A percentile compares a stretch with the other conserved stretches of the same genome.
Conservation (phyloP, 768 basidiomycete species). For the Leccinum boreale region DNA sequence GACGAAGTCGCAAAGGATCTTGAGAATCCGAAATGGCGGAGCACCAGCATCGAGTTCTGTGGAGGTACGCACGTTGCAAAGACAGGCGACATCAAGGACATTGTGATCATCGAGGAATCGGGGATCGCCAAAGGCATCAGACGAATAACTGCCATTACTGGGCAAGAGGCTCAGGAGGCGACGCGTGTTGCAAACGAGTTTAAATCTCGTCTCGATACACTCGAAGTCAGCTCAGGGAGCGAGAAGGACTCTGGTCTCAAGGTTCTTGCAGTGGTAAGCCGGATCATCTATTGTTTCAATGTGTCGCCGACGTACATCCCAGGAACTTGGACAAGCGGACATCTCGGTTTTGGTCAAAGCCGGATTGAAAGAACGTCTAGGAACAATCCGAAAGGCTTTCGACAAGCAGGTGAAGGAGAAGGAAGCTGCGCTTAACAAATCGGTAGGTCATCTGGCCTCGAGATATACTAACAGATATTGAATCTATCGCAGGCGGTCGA, state of each 20-base stretch:
- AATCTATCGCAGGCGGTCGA: conserved; percentile 58
- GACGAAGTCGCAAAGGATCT: conserved; percentile 85
- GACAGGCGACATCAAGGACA: conserved; percentile 96
- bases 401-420: conserved; percentile 83
- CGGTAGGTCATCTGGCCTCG: conserved; percentile 41
- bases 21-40: conserved; percentile 86
- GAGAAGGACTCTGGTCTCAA: conserved; percentile 90
- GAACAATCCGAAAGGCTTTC: conserved; percentile 71
- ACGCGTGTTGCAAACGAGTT: conserved; percentile 64
- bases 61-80: conserved; percentile 99
- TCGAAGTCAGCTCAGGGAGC: conserved; percentile 61
- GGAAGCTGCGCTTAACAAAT: conserved; percentile 73
- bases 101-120: conserved; percentile 92
- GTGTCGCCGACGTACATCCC: neutral
- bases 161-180: conserved; percentile 86
- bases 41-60: conserved; percentile 94
- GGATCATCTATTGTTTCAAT: neutral
- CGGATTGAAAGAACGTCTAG: conserved; percentile 71
- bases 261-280: conserved; percentile 66
- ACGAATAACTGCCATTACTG: conserved; percentile 90
- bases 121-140: conserved; percentile 99
- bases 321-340: conserved; percentile 89
- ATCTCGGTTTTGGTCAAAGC: conserved; percentile 85
- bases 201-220: conserved; percentile 55
- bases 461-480: neutral